Percentiles rank a stretch among this genome's conserved stretches.
These are phyloP conservation scores for Erysimum cheiranthoides DNA, from an alignment of 345 rosid species.

Conservation along the genomic window DNA sequence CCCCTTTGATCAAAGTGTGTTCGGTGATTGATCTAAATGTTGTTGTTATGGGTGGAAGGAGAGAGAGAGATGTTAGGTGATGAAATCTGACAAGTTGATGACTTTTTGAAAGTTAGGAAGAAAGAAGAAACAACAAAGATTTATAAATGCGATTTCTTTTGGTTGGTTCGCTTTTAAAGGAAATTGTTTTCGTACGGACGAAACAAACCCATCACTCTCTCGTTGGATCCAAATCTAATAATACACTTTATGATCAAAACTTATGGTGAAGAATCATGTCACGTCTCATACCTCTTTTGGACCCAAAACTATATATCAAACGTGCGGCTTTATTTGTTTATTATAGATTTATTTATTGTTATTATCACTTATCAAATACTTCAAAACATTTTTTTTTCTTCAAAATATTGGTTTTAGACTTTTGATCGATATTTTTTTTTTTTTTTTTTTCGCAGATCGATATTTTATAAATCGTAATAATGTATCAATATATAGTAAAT, in stretches of 20 bases:
- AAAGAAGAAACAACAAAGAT: constrained; percentile 21
- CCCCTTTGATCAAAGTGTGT: neutral
- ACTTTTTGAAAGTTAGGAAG: constrained; percentile 41
- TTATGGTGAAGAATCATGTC: constrained; percentile 43
- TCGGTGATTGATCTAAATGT: constrained; percentile 22
- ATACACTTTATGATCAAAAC: constrained; percentile 31
- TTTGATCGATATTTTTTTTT: neutral
- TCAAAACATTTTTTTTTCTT: neutral
- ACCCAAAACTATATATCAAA: constrained; percentile 20
- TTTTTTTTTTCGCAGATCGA: too few relatives aligned
- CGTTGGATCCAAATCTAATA: constrained; percentile 22
- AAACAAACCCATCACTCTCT: constrained; percentile 35
- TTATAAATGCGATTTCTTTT: constrained; percentile 35
- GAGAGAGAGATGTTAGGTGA: constrained; percentile 23
- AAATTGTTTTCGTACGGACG: constrained; percentile 29
- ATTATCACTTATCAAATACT: constrained; percentile 14
- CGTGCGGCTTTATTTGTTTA: constrained; percentile 27
- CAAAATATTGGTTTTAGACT: neutral
- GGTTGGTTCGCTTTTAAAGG: constrained; percentile 35
- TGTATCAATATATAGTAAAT: constrained; percentile 15
- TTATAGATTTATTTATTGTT: neutral
- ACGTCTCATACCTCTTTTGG: constrained; percentile 27
- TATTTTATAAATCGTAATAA: neutral
- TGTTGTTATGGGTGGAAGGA: constrained; percentile 11
- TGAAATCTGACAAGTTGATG: constrained; percentile 41